Conservation (phyloP, 176 grass and related monocot species). For the Bonia amplexicaulis region DNA sequence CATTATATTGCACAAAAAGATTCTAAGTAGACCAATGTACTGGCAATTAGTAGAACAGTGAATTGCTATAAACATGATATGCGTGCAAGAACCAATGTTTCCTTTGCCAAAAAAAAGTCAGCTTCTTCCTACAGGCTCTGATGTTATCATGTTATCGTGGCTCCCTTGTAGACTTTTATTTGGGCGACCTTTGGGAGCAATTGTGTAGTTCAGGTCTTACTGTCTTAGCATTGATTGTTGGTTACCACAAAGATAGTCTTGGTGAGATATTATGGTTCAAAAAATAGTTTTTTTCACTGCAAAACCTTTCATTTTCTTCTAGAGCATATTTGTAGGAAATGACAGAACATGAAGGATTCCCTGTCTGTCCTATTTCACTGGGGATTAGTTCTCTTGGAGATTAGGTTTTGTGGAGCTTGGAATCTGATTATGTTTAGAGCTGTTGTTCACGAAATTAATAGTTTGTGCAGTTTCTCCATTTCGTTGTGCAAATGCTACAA, state of each 20-base stretch:
- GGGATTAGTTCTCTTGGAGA: neutral
- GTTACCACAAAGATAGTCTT: neutral
- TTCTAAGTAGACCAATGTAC: neutral
- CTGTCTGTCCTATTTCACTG: neutral
- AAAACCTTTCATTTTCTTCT: neutral
- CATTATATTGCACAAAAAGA: neutral
- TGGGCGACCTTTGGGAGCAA: neutral
- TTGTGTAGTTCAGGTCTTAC: neutral
- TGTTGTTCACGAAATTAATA: constrained; percentile 1
- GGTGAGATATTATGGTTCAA: neutral
- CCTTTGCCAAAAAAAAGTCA: neutral
- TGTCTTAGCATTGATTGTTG: constrained; percentile 9
- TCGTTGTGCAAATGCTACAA: neutral
- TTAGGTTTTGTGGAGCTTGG: neutral
- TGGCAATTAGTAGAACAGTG: neutral
- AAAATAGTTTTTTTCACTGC: neutral
- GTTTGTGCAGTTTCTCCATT: neutral
- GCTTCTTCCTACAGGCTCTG: neutral
- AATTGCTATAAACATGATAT: neutral
- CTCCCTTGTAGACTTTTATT: neutral
- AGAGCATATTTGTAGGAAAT: neutral
- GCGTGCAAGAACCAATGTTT: neutral
- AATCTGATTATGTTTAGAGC: neutral
- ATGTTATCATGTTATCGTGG: neutral
- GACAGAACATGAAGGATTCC: neutral